Base-by-base conservation (phyloP, 495 filamentous ascomycete species). In the Mycothermus thermophilus region DNA sequence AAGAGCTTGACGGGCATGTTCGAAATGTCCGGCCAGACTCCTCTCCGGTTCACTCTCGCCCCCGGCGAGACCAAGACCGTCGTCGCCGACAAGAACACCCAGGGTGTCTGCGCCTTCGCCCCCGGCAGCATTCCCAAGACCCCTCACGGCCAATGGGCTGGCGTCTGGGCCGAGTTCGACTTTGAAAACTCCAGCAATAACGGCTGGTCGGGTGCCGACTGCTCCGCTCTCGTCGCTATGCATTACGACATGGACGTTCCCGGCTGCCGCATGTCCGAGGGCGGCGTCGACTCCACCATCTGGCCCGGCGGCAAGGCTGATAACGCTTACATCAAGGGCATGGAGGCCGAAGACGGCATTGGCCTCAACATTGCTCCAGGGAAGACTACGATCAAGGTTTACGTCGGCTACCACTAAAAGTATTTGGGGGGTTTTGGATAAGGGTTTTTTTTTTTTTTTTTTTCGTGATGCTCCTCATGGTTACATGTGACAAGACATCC, bases 111-210 rank as follows among this genome's bases (percentile, higher is more conserved):
- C 42, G 48, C 49, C 35, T 55, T 47, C 23, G 35, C 40, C 14
- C 44, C 49, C 29, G 16, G 34, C 30, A 14, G 30, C 25, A 34
- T 56, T 19, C 49, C 46, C 12, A 37, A 14, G 22, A 54, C 54
- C 18, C 2, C n/a, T 2, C 17, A 30, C 23, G 55, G 55, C 29
- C 45, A 55, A 35, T 50, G 28, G 32, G 54, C 50, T 32, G 48
- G 52, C 27, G 40, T 41, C 40, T 61, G 58, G 58, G 40, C 41
- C 43, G 58, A 61, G 52, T 44, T 51, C 34, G 56, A 61, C 48
- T 46, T 48, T 8, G 48, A 23, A 26, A 57, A 57, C 50, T 14
- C 30, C 9, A 43, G 39, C 48, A 61, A 61, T 50, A 30, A 34
- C 20, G 52, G 45, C 32, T 58, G 54, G 56, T 58, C 54, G 19